Evolutionary conservation across 192 early-diverging fungal species (phyloP), one percentile per base, ranked within the genome.

Genomic region (Coemansia sp.): DNA sequence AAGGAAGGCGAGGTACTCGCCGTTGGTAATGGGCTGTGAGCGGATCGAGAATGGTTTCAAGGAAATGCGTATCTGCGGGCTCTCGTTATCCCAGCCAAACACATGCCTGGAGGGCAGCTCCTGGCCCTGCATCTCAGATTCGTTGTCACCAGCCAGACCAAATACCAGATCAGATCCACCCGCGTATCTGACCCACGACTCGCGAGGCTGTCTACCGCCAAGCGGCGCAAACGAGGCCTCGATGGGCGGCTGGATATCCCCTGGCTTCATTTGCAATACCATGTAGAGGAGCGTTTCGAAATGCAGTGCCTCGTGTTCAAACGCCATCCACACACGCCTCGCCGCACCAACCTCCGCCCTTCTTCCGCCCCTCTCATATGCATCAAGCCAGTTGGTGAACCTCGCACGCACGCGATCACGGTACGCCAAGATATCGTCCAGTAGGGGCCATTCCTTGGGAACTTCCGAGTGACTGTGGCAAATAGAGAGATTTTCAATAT

Each of bases 241-340:
- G 5, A 50, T 31, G 0, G 85, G 84, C 43, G 80, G 20, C 43
- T 52, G 18, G 3, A 78, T 83, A 9, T 75, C 58, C 18, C 7
- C 24, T n/a, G 80, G 80, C 5, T 52, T 7, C 80, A 82, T 74
- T 46, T 82, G 96, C 5, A 94, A 83, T 3, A 95, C 75, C 94
- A 98, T 98, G 69, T 96, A 95, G 2, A 97, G 76, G 20, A 97
- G 43, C 0, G 96, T 98, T 75, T 98, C 96, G 9, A 95, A 75
- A 66, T 98, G 96, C 94, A 96, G 91, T 1, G 90, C 94, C 68
- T 98, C 92, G 74, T 98, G 96, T 74, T 98, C 96, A 84, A 92
- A 96, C 13, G 86, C 83, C 95, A 97, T 95, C 87, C 88, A 94
- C 24, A 96, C 33, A 16, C 88, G 87, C 20, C 93, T 84, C 6